phyloP scores from a whole-genome alignment of 495 filamentous ascomycete species.

The Tirmania nivea region DNA sequence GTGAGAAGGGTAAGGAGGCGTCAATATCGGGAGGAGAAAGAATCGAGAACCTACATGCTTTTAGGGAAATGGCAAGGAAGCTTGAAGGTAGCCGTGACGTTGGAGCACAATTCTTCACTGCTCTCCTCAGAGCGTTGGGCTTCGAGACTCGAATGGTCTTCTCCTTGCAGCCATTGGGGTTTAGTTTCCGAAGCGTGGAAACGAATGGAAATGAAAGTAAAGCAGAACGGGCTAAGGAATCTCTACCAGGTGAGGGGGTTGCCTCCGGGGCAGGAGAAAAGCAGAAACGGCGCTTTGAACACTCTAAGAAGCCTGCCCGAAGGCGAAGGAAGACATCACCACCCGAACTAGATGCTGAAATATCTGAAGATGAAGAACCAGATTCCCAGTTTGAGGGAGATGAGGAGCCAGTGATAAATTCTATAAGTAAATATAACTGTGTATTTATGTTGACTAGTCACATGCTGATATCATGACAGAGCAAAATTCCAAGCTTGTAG shows the following conservation, averaged over 20 bases:
- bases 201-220: slow-evolving; percentile 12
- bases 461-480: too few relatives aligned
- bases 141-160: slow-evolving; percentile 63
- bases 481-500: slow-evolving; percentile 21
- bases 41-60: not conserved
- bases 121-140: slow-evolving; percentile 60
- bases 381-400: not conserved
- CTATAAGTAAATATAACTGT: not conserved
- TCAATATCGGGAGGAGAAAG: slow-evolving; percentile 3
- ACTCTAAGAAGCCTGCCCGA: too few relatives aligned
- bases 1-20: slow-evolving; percentile 2
- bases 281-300: not conserved
- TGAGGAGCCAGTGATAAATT: not conserved
- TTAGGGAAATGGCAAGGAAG: not conserved
- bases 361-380: too few relatives aligned
- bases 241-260: slow-evolving; percentile 2
- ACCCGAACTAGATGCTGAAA: too few relatives aligned
- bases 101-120: slow-evolving; percentile 76
- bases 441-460: too few relatives aligned
- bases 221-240: slow-evolving; percentile 1
- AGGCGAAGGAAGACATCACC: not conserved
- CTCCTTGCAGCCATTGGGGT: slow-evolving; percentile 70
- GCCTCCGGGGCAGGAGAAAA: slow-evolving; percentile 9
- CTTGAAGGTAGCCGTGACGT: slow-evolving; percentile 55
- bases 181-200: slow-evolving; percentile 47